These are phyloP conservation scores for Nakazawaea laoshanensis DNA, from an alignment of 805 yeast species.

Conservation along the genomic window DNA sequence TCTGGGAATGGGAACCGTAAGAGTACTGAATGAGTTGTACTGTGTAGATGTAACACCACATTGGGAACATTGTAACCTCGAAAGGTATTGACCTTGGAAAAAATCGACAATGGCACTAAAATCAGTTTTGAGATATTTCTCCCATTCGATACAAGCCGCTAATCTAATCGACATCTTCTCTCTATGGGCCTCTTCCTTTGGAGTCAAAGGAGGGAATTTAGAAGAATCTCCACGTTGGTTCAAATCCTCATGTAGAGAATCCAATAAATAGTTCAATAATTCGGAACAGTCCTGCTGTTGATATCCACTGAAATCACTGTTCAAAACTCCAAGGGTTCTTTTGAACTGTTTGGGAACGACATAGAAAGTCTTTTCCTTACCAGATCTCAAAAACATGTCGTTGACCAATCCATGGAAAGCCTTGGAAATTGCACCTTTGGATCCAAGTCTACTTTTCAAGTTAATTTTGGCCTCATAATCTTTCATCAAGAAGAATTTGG, in stretches of 20 bases:
- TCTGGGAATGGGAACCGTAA: conserved; percentile 80
- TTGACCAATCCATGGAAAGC: conserved; percentile 54
- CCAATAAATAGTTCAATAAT: conserved; percentile 66
- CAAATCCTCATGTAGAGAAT: conserved; percentile 76
- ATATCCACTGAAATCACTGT: conserved; percentile 51
- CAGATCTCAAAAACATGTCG: conserved; percentile 39
- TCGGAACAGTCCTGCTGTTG: conserved; percentile 88
- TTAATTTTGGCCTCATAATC: conserved; percentile 63
- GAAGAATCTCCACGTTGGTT: conserved; percentile 56
- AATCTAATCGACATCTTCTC: conserved; percentile 68
- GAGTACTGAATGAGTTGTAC: conserved; percentile 70
- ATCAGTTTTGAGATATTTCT: conserved; percentile 69
- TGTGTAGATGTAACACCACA: conserved; percentile 80
- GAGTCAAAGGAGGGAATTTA: conserved; percentile 49
- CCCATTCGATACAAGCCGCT: conserved; percentile 91
- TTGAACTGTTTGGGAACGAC: conserved; percentile 62
- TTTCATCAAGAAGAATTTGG: conserved; percentile 52
- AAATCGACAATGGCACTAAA: conserved; percentile 72
- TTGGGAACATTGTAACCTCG: conserved; percentile 64
- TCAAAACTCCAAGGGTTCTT: conserved; percentile 56
- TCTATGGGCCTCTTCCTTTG: conserved; percentile 63
- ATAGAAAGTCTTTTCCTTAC: conserved; percentile 17
- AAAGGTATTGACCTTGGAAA: conserved; percentile 84
- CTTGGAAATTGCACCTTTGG: conserved; percentile 70
- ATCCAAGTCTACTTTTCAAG: conserved; percentile 63